Percentiles rank a stretch among this genome's conserved stretches.
Evolutionary conservation across 2,329 filamentous ascomycete genomes (phyloP).

Genomic region (Rachicladosporium sp.): DNA sequence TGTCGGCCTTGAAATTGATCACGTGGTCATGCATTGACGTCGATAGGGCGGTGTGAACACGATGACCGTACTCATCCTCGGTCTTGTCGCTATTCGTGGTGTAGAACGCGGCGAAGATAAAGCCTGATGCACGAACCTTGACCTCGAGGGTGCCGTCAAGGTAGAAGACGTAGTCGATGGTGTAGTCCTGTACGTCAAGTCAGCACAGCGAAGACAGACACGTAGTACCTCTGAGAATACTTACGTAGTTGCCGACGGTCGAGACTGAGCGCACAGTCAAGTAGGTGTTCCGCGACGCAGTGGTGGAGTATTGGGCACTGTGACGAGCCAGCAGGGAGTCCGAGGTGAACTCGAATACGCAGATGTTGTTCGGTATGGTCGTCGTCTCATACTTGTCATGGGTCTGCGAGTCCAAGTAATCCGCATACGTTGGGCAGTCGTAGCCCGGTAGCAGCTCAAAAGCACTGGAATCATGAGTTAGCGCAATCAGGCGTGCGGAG

Average conservation of each 20-base stretch:
- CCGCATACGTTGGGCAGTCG: slow-evolving; percentile 42
- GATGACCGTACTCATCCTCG: slow-evolving; percentile 25
- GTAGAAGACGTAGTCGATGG: background rate
- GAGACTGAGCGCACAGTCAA: slow-evolving; percentile 36
- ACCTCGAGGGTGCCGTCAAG: slow-evolving; percentile 41
- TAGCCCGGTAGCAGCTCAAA: slow-evolving; percentile 39
- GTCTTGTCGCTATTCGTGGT: slow-evolving; percentile 21
- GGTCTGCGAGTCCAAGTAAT: slow-evolving; percentile 38
- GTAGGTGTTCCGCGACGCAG: slow-evolving; percentile 33
- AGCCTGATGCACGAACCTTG: slow-evolving; percentile 42
- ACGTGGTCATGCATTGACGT: slow-evolving; percentile 28
- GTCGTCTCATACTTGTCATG: slow-evolving; percentile 33
- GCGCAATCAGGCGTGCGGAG: no score
- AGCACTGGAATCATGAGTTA: no score
- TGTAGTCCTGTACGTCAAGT: background rate
- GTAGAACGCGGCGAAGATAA: slow-evolving; percentile 41
- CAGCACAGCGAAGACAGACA: background rate
- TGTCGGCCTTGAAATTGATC: slow-evolving; percentile 30
- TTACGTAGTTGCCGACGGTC: slow-evolving; percentile 44
- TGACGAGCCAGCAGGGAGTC: slow-evolving; percentile 42
- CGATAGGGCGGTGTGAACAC: slow-evolving; percentile 27
- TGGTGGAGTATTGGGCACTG: slow-evolving; percentile 28
- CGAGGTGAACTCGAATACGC: slow-evolving; percentile 42
- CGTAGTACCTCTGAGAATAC: background rate
- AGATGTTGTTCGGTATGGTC: slow-evolving; percentile 34